phyloP scores from a whole-genome alignment of 208 protist species.

The Balamuthia mandrillaris region DNA sequence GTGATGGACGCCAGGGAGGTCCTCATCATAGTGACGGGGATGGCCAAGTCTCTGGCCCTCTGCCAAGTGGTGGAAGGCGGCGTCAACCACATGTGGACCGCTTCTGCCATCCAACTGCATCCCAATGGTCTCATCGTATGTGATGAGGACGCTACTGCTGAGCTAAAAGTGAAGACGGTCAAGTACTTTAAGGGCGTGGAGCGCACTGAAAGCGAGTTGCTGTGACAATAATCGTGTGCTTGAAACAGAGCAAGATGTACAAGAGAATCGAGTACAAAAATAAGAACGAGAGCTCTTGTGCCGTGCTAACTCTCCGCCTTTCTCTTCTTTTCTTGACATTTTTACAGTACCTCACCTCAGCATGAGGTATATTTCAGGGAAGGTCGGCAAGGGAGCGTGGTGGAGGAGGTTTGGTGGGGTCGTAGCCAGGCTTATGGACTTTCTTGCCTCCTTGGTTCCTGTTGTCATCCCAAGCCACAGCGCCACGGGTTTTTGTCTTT shows the following conservation, averaged over 20 bases:
- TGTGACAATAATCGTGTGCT: too few relatives aligned
- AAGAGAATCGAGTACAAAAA: too few relatives aligned
- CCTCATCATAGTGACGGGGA: conserved; percentile 86
- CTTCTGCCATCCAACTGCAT: conserved; percentile 84
- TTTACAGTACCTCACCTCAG: too few relatives aligned
- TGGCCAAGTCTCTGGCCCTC: conserved; percentile 82
- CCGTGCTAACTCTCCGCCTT: too few relatives aligned
- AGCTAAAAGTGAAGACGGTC: conserved; percentile 81
- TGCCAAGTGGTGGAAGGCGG: conserved; percentile 83
- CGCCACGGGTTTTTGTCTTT: background rate
- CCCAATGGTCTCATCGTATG: conserved; percentile 81
- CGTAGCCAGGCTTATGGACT: conserved; percentile 10
- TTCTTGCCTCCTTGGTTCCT: conserved; percentile 5
- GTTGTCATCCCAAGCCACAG: background rate
- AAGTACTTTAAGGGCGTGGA: conserved; percentile 86
- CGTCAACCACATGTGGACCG: conserved; percentile 87
- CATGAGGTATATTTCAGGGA: background rate
- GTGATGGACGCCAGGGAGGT: conserved; percentile 79
- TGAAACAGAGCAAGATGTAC: too few relatives aligned
- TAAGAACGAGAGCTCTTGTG: too few relatives aligned
- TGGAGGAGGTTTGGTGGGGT: conserved; percentile 11
- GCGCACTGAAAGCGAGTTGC: conserved; percentile 72
- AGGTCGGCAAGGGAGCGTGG: background rate
- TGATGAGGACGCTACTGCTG: conserved; percentile 77
- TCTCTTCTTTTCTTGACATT: too few relatives aligned